These are phyloP conservation scores for Rhodotorula sp. DNA, from an alignment of 1,284 basidiomycete genomes.

Conservation along the genomic window DNA sequence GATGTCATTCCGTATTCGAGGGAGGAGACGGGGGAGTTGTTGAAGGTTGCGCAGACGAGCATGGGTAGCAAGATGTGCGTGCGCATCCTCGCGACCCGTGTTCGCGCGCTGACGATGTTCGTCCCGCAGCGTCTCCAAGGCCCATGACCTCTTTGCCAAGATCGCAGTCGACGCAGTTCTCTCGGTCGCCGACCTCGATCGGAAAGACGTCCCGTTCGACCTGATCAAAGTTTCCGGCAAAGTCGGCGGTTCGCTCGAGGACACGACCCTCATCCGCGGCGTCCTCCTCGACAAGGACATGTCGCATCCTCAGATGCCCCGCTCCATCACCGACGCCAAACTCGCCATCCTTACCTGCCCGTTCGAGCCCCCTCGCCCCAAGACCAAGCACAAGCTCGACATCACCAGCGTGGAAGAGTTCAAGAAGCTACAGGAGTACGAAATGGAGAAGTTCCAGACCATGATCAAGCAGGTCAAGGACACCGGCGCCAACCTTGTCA, in stretches of 20 bases:
- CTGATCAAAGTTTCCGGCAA: slow-evolving; percentile 99
- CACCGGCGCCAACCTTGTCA: slow-evolving; percentile 96
- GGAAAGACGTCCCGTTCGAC: slow-evolving; percentile 95
- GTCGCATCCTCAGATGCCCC: slow-evolving; percentile 98
- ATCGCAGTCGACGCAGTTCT: slow-evolving; percentile 98
- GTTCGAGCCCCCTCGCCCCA: slow-evolving; percentile 96
- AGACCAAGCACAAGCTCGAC: slow-evolving; percentile 99
- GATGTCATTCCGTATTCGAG: slow-evolving; percentile 83
- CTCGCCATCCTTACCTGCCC: slow-evolving; percentile 97
- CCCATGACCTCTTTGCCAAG: slow-evolving; percentile 89
- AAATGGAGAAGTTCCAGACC: slow-evolving; percentile 90
- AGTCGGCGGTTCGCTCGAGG: slow-evolving; percentile 92
- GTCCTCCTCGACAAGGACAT: slow-evolving; percentile 99
- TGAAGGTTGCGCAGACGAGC: slow-evolving; percentile 94
- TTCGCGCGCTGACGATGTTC: background rate
- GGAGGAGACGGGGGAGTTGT: slow-evolving; percentile 76
- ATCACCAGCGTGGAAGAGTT: slow-evolving; percentile 98
- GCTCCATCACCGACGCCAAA: slow-evolving; percentile 78
- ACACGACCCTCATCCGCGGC: slow-evolving; percentile 88
- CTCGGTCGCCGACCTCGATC: slow-evolving; percentile 88
- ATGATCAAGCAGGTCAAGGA: slow-evolving; percentile 98
- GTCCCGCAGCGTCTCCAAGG: slow-evolving; percentile 85
- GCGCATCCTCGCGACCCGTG: background rate
- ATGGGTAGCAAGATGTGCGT: slow-evolving; percentile 94
- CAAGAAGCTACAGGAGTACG: slow-evolving; percentile 90